Evolutionary conservation across 345 rosid genomes (phyloP).

Genomic region (Ceriops decandra): DNA sequence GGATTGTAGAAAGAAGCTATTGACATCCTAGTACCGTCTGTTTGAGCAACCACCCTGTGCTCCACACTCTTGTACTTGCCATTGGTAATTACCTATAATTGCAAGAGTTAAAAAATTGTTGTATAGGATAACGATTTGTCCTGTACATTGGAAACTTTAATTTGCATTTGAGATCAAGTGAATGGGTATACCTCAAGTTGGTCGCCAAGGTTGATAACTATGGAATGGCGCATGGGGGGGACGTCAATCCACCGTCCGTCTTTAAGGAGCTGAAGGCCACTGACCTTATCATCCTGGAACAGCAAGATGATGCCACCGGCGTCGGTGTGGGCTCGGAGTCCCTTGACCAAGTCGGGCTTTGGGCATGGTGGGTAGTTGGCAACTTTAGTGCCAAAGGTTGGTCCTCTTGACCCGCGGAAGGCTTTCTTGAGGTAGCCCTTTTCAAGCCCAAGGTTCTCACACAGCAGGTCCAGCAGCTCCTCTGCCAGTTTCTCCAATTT

Average conservation of each 20-base stretch:
- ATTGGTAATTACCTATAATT: constrained; percentile 69
- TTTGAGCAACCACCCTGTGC: constrained; percentile 81
- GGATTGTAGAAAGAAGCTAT: constrained; percentile 94
- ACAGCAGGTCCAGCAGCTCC: constrained; percentile 67
- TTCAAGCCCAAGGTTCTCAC: constrained; percentile 84
- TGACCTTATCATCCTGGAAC: constrained; percentile 79
- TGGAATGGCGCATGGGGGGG: constrained; percentile 90
- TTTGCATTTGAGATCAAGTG: neutral
- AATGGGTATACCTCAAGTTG: constrained; percentile 65
- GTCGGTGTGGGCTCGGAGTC: constrained; percentile 91
- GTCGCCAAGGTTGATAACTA: constrained; percentile 93
- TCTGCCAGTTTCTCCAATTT: constrained; percentile 79
- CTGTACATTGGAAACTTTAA: neutral
- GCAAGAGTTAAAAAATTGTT: neutral
- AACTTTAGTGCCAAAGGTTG: constrained; percentile 86
- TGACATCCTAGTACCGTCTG: constrained; percentile 76
- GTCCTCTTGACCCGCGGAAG: constrained; percentile 60
- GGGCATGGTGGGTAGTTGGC: constrained; percentile 98
- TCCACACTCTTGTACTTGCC: constrained; percentile 90
- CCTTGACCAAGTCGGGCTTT: constrained; percentile 81
- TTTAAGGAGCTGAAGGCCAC: constrained; percentile 94
- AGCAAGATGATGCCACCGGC: constrained; percentile 90
- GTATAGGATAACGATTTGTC: neutral
- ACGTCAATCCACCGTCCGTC: constrained; percentile 87
- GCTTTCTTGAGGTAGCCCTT: constrained; percentile 69